Evolutionary conservation across 2,329 filamentous ascomycete genomes (phyloP), one percentile per base, ranked within the genome.

Genomic region (Aureobasidium zeae): DNA sequence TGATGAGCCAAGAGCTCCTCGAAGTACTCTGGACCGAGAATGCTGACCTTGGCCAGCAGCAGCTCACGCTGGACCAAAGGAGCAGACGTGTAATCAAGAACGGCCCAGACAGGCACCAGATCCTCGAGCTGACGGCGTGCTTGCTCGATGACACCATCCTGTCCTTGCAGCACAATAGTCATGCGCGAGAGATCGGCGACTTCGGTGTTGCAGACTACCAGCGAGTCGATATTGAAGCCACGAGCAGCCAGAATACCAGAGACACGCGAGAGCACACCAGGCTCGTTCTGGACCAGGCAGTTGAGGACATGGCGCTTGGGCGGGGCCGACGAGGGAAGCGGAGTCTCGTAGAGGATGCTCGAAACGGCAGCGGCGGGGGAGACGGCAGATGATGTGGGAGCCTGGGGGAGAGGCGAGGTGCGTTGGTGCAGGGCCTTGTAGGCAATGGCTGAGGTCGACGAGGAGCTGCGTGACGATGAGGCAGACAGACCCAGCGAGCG

Each of bases 281-380:
- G 91, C 71, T 98, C 91, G 69, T 98, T 98, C 68, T 98, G 91
- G 49, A 98, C 91, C 49, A 98, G 77, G 64, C 91, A 98, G 70
- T 98, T 98, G 66, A 98, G 81, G 60, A 98, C 78, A 67, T 98
- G 91, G 44, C 88, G 82, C 71, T 94, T 96, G 32, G 86, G 83
- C 7, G 91, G 89, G 17, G 80, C 80, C 56, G 74, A 74, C 11
- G 86, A 88, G 6, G 87, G 85, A 13, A 84, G 74, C 5, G 91
- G 91, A 3, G 88, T 96, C 74, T 98, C 91, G 73, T 98, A 98
- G 65, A 98, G 84, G 61, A 98, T 98, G 64, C 89, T 94, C 61
- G 86, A 94, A 53, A 98, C 91, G 53, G 91, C 91, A 13, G 91
- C 86, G 55, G 91, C 88, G 26, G 88, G 88, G 47, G 78, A 78